Evolutionary conservation across 768 basidiomycete genomes (phyloP).

Genomic region (Krasilnikovozyma curviuscula): DNA sequence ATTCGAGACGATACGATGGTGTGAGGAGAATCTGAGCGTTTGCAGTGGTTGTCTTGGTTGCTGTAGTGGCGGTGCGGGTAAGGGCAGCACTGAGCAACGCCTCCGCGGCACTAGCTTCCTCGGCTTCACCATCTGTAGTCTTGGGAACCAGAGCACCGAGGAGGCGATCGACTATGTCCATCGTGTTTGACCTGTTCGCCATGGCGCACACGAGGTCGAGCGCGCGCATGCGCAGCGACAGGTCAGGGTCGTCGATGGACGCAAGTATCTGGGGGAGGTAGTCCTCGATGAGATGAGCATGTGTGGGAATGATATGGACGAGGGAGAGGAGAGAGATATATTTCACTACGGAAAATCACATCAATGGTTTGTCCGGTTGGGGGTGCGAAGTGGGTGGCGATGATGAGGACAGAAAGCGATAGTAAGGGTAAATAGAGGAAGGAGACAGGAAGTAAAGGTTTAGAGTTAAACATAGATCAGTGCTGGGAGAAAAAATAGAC

Average conservation of each 20-base stretch:
- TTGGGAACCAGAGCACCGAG: conserved; percentile 61
- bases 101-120: conserved; percentile 30
- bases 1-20: conserved; percentile 63
- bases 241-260: conserved; percentile 78
- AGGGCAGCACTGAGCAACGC: conserved; percentile 18
- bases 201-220: conserved; percentile 84
- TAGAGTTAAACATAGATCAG: neutral
- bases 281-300: conserved; percentile 71
- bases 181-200: conserved; percentile 67
- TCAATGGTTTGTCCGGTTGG: neutral
- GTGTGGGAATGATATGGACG: conserved; percentile 84
- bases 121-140: conserved; percentile 36
- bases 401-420: neutral
- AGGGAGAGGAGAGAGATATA: conserved; percentile 90
- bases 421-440: neutral
- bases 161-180: conserved; percentile 74
- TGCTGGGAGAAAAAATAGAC: neutral
- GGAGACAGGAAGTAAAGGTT: neutral
- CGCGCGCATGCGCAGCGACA: conserved; percentile 88
- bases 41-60: no score
- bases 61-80: no score
- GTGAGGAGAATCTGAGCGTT: conserved; percentile 38
- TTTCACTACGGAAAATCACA: conserved; percentile 46
- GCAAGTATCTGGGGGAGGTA: conserved; percentile 79
- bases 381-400: neutral